phyloP scores from a whole-genome alignment of 495 filamentous ascomycete species.

The Cercophora samala region DNA sequence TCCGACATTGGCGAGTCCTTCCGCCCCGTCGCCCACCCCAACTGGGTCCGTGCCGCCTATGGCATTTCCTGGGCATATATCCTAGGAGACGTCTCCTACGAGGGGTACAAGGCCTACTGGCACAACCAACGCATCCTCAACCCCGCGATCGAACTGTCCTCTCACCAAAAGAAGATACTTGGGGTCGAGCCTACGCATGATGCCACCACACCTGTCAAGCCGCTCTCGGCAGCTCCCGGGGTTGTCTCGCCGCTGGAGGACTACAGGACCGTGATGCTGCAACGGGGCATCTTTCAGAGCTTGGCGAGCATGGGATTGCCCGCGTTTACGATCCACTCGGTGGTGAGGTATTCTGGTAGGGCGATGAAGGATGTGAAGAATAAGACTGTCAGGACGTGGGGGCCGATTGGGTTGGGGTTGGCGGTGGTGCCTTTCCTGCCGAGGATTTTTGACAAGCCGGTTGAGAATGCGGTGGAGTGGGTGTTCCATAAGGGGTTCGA shows the following conservation, averaged over 20 bases:
- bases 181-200: slow-evolving; percentile 27
- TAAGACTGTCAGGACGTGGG: slow-evolving; percentile 70
- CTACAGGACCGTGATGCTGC: slow-evolving; percentile 84
- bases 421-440: slow-evolving; percentile 86
- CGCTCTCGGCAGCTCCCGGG: slow-evolving; percentile 33
- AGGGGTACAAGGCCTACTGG: slow-evolving; percentile 92
- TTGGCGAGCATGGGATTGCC: slow-evolving; percentile 91
- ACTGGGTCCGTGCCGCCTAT: slow-evolving; percentile 76
- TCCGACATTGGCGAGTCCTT: slow-evolving; percentile 97
- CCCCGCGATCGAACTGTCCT: slow-evolving; percentile 45
- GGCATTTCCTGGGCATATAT: slow-evolving; percentile 91
- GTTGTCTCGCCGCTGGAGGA: slow-evolving; percentile 80
- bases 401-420: slow-evolving; percentile 87
- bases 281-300: slow-evolving; percentile 85
- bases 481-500: slow-evolving; percentile 75
- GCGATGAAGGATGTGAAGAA: slow-evolving; percentile 80
- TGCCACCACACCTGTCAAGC: not conserved
- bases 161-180: slow-evolving; percentile 37
- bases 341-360: slow-evolving; percentile 80
- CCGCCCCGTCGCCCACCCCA: slow-evolving; percentile 85
- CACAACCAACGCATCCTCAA: slow-evolving; percentile 65
- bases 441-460: slow-evolving; percentile 86
- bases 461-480: slow-evolving; percentile 89
- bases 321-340: slow-evolving; percentile 90
- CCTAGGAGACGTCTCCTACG: slow-evolving; percentile 82